Base-by-base conservation (phyloP, 495 filamentous ascomycete genomes). In the Lasiosphaeris hirsuta region DNA sequence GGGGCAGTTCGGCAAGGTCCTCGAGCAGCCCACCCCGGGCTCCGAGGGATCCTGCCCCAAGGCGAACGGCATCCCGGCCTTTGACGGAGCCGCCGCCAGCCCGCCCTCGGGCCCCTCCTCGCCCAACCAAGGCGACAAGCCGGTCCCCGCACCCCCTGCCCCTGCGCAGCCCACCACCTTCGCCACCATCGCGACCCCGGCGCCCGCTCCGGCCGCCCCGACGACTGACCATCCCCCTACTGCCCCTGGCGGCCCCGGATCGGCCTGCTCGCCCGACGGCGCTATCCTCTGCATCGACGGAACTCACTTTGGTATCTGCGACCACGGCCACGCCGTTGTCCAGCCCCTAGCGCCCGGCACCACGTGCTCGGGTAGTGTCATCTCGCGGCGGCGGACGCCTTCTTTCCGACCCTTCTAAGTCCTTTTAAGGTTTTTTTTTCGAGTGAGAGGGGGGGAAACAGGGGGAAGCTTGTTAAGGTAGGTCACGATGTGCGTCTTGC, bases 21-120 rank as follows among this genome's bases (percentile, higher is more conserved):
- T 66, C 10, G 63, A 66, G 51, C 49, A 62, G 38, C 66, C 66
- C 0, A 23, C 51, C 10, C 14, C 71, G 6, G 73, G 72, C 18
- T 72, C 74, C 1, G 78, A 79, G 17, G 82, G 79, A 47, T 60
- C 72, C 11, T 96, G 87, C 85, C 90, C 58, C 33, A 70, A 76
- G 36, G 69, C 58, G 1, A 58, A 63, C 15, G 58, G 56, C 9
- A 10, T 60, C 17, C 62, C 65, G 0, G 19, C 18, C 5, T 65
- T 62, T 57, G 59, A 59, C 43, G 49, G 42, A 9, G 54, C n/a
- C 17, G 54, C n/a, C 17, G 38, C 36, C 30, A 8, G 15, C 51
- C 8, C 55, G 46, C 7, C 23, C 46, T 15, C 4, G 13, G n/a
- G n/a, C 36, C 33, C 11, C 7, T 10, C 11, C 7, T 10, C 44